These are phyloP conservation scores for Leccinum sublutescens DNA, from an alignment of 768 basidiomycete genomes.

Conservation along the genomic window DNA sequence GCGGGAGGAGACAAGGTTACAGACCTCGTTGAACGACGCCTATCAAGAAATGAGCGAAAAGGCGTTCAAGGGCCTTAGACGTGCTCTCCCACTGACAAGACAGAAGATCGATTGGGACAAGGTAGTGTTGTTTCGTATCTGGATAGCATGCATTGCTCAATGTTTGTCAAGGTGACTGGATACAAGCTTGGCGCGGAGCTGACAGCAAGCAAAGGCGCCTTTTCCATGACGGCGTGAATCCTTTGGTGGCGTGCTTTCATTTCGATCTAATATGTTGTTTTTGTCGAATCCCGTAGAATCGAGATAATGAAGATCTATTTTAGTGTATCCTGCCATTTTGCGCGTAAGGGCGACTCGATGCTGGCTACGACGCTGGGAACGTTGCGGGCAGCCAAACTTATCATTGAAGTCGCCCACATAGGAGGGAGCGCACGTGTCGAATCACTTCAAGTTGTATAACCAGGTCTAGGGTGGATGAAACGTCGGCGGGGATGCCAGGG, in stretches of 20 bases:
- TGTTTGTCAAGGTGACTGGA: constrained; percentile 37
- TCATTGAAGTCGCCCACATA: background rate
- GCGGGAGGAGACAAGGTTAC: constrained; percentile 77
- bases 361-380: background rate
- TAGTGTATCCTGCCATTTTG: background rate
- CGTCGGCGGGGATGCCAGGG: too few relatives aligned
- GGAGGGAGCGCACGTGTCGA: background rate
- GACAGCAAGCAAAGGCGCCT: constrained; percentile 60
- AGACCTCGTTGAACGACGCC: constrained; percentile 72
- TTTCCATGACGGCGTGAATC: constrained; percentile 33
- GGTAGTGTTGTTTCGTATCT: constrained; percentile 38
- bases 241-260: background rate
- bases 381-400: background rate
- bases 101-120: constrained; percentile 97
- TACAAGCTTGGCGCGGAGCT: constrained; percentile 79
- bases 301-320: constrained; percentile 9
- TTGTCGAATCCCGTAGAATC: background rate
- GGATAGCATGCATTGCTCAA: background rate
- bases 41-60: constrained; percentile 92
- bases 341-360: background rate
- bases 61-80: constrained; percentile 86
- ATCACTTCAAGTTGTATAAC: too few relatives aligned
- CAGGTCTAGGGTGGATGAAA: too few relatives aligned
- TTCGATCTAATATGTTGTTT: background rate
- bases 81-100: constrained; percentile 88